Conservation (phyloP, 2,329 filamentous ascomycete species). For the Botrytis sinoallii region DNA sequence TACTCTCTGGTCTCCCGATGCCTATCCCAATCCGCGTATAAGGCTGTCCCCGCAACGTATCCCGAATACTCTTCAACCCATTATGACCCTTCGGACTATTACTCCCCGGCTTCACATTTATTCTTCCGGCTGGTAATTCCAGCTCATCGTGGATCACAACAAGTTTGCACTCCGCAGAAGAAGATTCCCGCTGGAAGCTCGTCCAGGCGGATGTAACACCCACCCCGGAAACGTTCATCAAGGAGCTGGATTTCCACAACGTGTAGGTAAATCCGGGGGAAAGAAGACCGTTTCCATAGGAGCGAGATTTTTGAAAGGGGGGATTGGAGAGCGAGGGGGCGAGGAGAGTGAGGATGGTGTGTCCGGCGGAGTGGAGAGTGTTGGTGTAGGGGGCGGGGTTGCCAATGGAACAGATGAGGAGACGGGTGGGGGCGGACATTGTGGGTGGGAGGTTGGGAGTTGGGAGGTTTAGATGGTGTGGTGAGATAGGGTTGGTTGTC, state of each 20-base stretch:
- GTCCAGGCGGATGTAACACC: slow-evolving; percentile 66
- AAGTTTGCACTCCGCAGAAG: slow-evolving; percentile 46
- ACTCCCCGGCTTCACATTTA: slow-evolving; percentile 62
- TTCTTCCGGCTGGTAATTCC: slow-evolving; percentile 65
- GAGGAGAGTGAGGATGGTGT: slow-evolving; percentile 67
- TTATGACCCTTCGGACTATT: slow-evolving; percentile 70
- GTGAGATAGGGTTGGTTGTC: background rate
- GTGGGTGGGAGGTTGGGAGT: background rate
- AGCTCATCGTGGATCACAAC: slow-evolving; percentile 89
- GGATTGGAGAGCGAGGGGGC: slow-evolving; percentile 39
- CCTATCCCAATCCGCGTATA: slow-evolving; percentile 70
- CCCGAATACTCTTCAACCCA: slow-evolving; percentile 66
- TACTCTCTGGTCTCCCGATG: slow-evolving; percentile 75
- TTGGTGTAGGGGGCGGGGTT: slow-evolving; percentile 74
- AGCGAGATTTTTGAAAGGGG: slow-evolving; percentile 46
- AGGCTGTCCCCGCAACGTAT: slow-evolving; percentile 44
- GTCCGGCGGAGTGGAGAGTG: slow-evolving; percentile 84
- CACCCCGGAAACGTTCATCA: slow-evolving; percentile 83
- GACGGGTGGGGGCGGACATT: slow-evolving; percentile 42
- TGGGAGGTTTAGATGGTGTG: background rate
- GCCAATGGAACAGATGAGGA: slow-evolving; percentile 83
- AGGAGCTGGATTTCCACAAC: slow-evolving; percentile 68
- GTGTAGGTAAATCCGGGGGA: slow-evolving; percentile 53
- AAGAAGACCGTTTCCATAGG: slow-evolving; percentile 49
- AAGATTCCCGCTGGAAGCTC: slow-evolving; percentile 46